Evolutionary conservation across 176 grass and related monocot species (phyloP).

Genomic region (Secale cereale): DNA sequence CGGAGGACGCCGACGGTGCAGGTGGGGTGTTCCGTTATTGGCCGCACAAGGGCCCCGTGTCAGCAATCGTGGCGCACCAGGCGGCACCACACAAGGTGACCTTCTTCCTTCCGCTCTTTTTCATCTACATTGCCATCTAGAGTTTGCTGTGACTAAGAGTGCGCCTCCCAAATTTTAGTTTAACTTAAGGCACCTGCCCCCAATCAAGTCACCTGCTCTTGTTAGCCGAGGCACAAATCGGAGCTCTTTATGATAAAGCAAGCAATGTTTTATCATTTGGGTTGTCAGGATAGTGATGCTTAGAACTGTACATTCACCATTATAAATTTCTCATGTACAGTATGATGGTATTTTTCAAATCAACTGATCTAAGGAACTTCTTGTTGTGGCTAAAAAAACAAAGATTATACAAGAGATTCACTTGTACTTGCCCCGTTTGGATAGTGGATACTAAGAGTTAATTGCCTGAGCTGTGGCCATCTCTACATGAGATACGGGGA

Average conservation of each 20-base stretch:
- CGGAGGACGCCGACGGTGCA: conserved; percentile 17
- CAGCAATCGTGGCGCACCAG: conserved; percentile 52
- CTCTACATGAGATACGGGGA: neutral
- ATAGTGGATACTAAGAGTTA: neutral
- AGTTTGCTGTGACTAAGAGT: neutral
- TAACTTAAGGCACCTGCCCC: neutral
- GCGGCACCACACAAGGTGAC: conserved; percentile 39
- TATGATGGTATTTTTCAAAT: neutral
- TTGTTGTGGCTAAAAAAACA: neutral
- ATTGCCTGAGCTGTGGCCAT: neutral
- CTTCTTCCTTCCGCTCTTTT: neutral
- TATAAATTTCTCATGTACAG: neutral
- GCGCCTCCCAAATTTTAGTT: neutral
- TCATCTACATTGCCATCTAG: neutral
- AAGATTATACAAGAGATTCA: neutral
- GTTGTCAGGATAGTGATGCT: neutral
- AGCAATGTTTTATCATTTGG: neutral
- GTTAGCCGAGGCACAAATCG: neutral
- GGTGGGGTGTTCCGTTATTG: conserved; percentile 55
- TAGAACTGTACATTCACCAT: neutral
- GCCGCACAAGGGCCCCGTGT: conserved; percentile 51
- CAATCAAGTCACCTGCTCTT: neutral
- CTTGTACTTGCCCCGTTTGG: neutral
- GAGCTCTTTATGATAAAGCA: neutral
- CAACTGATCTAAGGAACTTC: neutral